A percentile compares a stretch with the other conserved stretches of the same genome.
phyloP scores from a whole-genome alignment of 805 yeast genomes.

The Suhomyces emberorum region DNA sequence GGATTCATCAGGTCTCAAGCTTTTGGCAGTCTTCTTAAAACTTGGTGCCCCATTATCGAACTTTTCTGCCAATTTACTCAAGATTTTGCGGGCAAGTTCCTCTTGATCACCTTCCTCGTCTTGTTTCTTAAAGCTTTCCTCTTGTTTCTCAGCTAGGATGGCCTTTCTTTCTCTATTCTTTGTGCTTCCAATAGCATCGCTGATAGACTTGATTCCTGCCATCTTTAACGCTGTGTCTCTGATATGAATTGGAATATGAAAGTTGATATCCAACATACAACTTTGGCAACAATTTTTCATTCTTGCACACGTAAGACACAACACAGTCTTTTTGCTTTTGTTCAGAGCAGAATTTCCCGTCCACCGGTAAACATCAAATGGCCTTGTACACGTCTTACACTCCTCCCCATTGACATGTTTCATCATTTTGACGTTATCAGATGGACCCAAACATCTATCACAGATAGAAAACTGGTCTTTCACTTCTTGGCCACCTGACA shows the following conservation, averaged over 20 bases:
- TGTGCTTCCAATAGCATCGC: constrained; percentile 16
- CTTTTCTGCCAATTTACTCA: constrained; percentile 45
- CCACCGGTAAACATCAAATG: constrained; percentile 83
- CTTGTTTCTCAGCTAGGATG: constrained; percentile 46
- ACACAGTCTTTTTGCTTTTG: constrained; percentile 55
- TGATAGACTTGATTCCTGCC: constrained; percentile 45
- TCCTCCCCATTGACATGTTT: constrained; percentile 71
- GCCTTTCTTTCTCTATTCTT: constrained; percentile 37
- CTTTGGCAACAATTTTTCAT: constrained; percentile 82
- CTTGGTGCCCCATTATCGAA: constrained; percentile 15
- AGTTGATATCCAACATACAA: constrained; percentile 79
- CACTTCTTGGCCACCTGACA: no score
- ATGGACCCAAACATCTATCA: constrained; percentile 65
- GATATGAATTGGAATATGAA: constrained; percentile 73
- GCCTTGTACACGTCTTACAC: constrained; percentile 81
- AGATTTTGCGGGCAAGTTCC: constrained; percentile 46
- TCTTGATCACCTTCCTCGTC: constrained; percentile 10
- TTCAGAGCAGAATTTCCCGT: constrained; percentile 45
- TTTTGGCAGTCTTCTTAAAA: constrained; percentile 7
- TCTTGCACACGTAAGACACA: constrained; percentile 78
- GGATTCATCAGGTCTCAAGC: constrained; percentile 8
- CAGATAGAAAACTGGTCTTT: constrained; percentile 67
- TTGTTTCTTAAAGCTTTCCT: constrained; percentile 41
- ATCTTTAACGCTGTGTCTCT: constrained; percentile 78
- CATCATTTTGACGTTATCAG: constrained; percentile 65